phyloP scores from a whole-genome alignment of 768 basidiomycete genomes.

The Tephrocybe sp. region DNA sequence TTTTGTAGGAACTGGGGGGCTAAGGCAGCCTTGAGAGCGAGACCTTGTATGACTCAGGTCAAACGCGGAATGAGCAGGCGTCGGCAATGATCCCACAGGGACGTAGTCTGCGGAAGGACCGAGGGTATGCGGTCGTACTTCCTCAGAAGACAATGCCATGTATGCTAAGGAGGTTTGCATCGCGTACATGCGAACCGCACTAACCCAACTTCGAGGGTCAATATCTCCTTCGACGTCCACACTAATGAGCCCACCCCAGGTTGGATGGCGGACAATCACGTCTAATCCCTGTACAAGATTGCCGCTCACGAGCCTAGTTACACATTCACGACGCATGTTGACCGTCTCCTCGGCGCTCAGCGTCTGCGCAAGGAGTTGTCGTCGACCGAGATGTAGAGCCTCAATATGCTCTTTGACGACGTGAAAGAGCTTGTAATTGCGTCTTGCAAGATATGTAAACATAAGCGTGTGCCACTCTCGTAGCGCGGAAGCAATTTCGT shows the following conservation, averaged over 20 bases:
- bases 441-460: conserved; percentile 84
- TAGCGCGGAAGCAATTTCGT: conserved; percentile 95
- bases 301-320: conserved; percentile 80
- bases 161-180: conserved; percentile 86
- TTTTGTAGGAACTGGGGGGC: conserved; percentile 27
- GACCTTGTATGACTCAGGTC: conserved; percentile 38
- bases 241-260: conserved; percentile 84
- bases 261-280: conserved; percentile 94
- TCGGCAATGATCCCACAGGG: conserved; percentile 45
- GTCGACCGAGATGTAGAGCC: conserved; percentile 84
- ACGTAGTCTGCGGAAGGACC: conserved; percentile 47
- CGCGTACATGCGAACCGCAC: conserved; percentile 87
- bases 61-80: conserved; percentile 69
- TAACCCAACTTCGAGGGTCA: conserved; percentile 82
- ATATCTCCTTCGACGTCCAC: conserved; percentile 87
- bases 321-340: conserved; percentile 81
- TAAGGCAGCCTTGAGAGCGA: conserved; percentile 34
- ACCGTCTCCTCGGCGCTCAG: conserved; percentile 85
- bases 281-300: conserved; percentile 93
- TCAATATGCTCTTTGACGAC: conserved; percentile 88
- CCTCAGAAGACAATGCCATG: conserved; percentile 51
- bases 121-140: conserved; percentile 36
- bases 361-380: conserved; percentile 86
- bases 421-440: conserved; percentile 89
- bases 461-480: conserved; percentile 95